A percentile compares a stretch with the other conserved stretches of the same genome.
Evolutionary conservation across 352 stramenopile species (phyloP).

Genomic region (Phytophthora litchii): DNA sequence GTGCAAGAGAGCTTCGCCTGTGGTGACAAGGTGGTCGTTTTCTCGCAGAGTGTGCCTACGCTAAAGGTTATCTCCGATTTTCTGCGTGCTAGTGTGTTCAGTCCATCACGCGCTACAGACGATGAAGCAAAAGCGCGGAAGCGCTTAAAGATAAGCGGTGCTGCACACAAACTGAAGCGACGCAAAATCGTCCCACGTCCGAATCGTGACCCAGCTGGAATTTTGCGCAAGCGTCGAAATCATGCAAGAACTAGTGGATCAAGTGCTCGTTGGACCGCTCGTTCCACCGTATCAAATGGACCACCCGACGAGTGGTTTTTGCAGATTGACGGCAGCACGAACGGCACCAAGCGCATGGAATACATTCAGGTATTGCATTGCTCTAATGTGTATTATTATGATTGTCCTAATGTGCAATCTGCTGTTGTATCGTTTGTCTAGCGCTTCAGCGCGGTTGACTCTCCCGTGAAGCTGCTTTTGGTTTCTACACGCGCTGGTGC

Average conservation of each 20-base stretch:
- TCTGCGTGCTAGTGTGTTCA: conserved; percentile 60
- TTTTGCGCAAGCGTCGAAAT: conserved; percentile 54
- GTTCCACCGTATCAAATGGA: neutral
- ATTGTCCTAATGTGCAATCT: conserved; percentile 1
- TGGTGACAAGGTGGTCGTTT: conserved; percentile 88
- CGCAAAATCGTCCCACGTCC: conserved; percentile 34
- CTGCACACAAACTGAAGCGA: conserved; percentile 36
- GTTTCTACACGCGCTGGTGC: conserved; percentile 84
- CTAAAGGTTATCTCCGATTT: conserved; percentile 83
- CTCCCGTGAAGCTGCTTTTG: conserved; percentile 70
- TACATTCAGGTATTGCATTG: conserved; percentile 68
- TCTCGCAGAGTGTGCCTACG: conserved; percentile 88
- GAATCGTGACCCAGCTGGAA: conserved; percentile 63
- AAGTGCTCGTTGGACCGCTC: conserved; percentile 6
- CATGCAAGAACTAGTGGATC: conserved; percentile 13
- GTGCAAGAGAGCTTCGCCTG: conserved; percentile 73
- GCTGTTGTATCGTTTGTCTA: conserved; percentile 24
- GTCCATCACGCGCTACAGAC: conserved; percentile 37
- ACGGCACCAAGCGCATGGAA: conserved; percentile 81
- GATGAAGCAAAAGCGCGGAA: conserved; percentile 30
- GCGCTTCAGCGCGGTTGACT: conserved; percentile 65
- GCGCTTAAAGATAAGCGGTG: conserved; percentile 14
- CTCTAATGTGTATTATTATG: neutral
- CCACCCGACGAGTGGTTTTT: conserved; percentile 70
- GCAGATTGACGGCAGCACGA: conserved; percentile 82